Percentiles rank a stretch among this genome's conserved stretches.
phyloP scores from a whole-genome alignment of 2,329 filamentous ascomycete species.

The Cladosporium sp. region DNA sequence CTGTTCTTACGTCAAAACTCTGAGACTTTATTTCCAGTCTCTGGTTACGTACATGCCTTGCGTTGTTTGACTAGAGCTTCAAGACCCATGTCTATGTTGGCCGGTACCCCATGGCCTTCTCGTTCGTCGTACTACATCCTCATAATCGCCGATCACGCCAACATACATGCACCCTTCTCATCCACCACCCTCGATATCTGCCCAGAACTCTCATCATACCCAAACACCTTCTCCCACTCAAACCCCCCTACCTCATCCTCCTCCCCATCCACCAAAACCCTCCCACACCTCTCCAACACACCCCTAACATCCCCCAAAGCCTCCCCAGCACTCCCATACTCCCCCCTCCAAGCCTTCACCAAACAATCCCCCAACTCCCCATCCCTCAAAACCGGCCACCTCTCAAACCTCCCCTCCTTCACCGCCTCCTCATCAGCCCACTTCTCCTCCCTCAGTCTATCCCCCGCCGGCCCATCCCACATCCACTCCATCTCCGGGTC shows the following conservation, averaged over 20 bases:
- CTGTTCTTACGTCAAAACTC: background rate
- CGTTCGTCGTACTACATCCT: background rate
- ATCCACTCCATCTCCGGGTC: background rate
- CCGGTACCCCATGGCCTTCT: background rate
- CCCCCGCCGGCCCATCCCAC: background rate
- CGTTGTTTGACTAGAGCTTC: no score
- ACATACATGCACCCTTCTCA: background rate
- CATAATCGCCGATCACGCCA: background rate
- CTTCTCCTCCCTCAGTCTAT: background rate
- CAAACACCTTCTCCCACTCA: background rate
- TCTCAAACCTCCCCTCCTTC: background rate
- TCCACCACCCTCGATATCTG: background rate
- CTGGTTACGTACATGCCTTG: no score
- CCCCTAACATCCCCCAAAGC: background rate
- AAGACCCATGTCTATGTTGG: background rate
- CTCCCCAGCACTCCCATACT: conserved; percentile 5
- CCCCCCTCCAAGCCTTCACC: conserved; percentile 2
- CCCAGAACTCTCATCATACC: background rate
- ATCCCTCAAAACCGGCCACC: background rate
- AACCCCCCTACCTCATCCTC: background rate
- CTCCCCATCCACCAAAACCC: background rate
- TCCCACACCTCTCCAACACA: background rate
- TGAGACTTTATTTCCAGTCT: no score
- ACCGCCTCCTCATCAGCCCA: background rate
- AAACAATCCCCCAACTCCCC: background rate